A percentile compares a stretch with the other conserved stretches of the same genome.
phyloP scores from a whole-genome alignment of 164 flowering plant genomes.

The Vitis cinerea region DNA sequence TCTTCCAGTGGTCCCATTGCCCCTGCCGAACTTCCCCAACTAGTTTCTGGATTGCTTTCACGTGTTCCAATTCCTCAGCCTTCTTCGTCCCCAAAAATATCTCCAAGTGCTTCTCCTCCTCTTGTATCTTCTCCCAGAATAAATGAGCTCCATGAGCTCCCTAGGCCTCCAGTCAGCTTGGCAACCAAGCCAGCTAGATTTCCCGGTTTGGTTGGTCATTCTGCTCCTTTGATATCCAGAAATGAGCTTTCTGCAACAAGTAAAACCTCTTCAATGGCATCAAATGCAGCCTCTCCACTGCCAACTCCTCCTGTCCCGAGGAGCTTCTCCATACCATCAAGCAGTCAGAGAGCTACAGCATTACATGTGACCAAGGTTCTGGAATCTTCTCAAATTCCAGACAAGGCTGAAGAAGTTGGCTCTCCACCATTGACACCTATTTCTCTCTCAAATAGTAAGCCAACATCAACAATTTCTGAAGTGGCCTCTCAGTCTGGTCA shows the following conservation, averaged over 20 bases:
- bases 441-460: slow-evolving; percentile 41
- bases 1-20: slow-evolving; percentile 48
- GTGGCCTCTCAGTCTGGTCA: slow-evolving; percentile 35
- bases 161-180: slow-evolving; percentile 36
- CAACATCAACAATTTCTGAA: slow-evolving; percentile 33
- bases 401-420: slow-evolving; percentile 35
- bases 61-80: slow-evolving; percentile 38
- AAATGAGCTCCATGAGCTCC: slow-evolving; percentile 55
- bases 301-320: slow-evolving; percentile 64
- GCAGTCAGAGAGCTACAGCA: slow-evolving; percentile 58
- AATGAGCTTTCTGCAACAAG: slow-evolving; percentile 22
- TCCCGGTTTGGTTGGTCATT: slow-evolving; percentile 31
- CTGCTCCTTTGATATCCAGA: slow-evolving; percentile 37
- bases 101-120: slow-evolving; percentile 48
- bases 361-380: slow-evolving; percentile 41
- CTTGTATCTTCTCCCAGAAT: slow-evolving; percentile 40
- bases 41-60: slow-evolving; percentile 41
- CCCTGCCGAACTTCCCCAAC: slow-evolving; percentile 34
- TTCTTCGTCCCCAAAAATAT: slow-evolving; percentile 52
- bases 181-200: slow-evolving; percentile 24
- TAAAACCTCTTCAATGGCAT: slow-evolving; percentile 15
- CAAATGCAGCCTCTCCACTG: slow-evolving; percentile 37
- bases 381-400: slow-evolving; percentile 36
- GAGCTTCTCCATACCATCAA: slow-evolving; percentile 87
- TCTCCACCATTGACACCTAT: slow-evolving; percentile 90